Conservation (phyloP, 805 yeast genomes). For the Saturnispora besseyi region DNA sequence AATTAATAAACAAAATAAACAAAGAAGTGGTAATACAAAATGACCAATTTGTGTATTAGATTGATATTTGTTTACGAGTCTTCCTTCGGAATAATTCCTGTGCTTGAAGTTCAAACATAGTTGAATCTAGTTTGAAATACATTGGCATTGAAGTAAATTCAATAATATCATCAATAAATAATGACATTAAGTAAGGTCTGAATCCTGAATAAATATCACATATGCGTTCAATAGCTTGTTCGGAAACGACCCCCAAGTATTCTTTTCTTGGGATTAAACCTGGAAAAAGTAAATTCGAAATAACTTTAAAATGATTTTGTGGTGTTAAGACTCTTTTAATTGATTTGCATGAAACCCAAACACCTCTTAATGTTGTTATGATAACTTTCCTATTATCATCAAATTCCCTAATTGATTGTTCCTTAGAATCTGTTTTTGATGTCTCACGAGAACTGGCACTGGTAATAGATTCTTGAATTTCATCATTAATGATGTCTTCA, state of each 20-base stretch:
- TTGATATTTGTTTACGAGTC: not conserved
- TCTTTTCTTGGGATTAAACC: slow-evolving; percentile 7
- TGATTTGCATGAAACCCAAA: slow-evolving; percentile 9
- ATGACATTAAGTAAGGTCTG: slow-evolving; percentile 15
- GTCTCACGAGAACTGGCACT: not conserved
- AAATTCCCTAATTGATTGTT: not conserved
- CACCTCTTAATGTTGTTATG: slow-evolving; percentile 10
- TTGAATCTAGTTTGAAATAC: slow-evolving; percentile 17
- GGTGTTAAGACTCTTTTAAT: slow-evolving; percentile 14
- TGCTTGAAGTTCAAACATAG: slow-evolving; percentile 20
- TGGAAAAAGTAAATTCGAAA: slow-evolving; percentile 16
- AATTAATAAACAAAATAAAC: slow-evolving; percentile 2
- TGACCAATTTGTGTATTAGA: not conserved
- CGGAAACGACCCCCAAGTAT: slow-evolving; percentile 2
- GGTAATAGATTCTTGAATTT: not conserved
- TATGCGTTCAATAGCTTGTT: slow-evolving; percentile 1
- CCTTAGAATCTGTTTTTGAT: not conserved
- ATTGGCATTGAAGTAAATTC: slow-evolving; percentile 17
- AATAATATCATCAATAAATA: slow-evolving; percentile 15
- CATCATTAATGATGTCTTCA: not conserved
- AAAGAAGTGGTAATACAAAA: not conserved
- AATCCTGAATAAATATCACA: slow-evolving; percentile 15
- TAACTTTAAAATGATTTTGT: slow-evolving; percentile 13
- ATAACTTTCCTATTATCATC: slow-evolving; percentile 6
- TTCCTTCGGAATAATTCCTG: slow-evolving; percentile 11